A percentile compares a stretch with the other conserved stretches of the same genome.
phyloP scores from a whole-genome alignment of 1,284 basidiomycete genomes.

The Puccinia horiana region DNA sequence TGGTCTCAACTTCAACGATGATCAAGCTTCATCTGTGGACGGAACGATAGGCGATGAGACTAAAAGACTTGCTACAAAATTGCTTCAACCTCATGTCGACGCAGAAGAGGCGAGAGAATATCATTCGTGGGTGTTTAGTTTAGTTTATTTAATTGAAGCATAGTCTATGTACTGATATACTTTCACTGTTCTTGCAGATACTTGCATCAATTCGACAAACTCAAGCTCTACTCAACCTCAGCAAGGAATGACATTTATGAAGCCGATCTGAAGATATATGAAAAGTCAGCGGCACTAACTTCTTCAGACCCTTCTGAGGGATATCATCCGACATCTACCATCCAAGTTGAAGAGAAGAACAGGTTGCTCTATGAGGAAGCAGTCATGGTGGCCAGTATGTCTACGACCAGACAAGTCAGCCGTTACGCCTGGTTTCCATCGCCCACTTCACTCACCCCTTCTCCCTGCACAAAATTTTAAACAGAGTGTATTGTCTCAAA shows the following conservation, averaged over 20 bases:
- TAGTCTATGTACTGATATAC: neutral
- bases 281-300: conserved; percentile 13
- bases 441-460: neutral
- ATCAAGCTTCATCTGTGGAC: neutral
- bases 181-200: conserved; percentile 23
- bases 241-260: conserved; percentile 34
- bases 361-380: conserved; percentile 40
- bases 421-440: neutral
- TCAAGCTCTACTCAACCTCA: conserved; percentile 26
- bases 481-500: neutral
- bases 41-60: conserved; percentile 12
- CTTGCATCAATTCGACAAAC: conserved; percentile 48
- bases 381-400: conserved; percentile 18
- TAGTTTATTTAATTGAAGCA: neutral
- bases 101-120: conserved; percentile 38
- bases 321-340: neutral
- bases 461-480: neutral
- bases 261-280: conserved; percentile 39
- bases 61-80: conserved; percentile 18
- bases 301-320: neutral
- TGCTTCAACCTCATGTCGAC: conserved; percentile 34
- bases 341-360: conserved; percentile 41
- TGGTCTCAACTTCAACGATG: conserved; percentile 27
- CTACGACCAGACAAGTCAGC: neutral
- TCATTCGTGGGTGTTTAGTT: conserved; percentile 39